Evolutionary conservation across 2,329 filamentous ascomycete species (phyloP), one percentile per base, ranked within the genome.

Genomic region (Aschersonia sp.): DNA sequence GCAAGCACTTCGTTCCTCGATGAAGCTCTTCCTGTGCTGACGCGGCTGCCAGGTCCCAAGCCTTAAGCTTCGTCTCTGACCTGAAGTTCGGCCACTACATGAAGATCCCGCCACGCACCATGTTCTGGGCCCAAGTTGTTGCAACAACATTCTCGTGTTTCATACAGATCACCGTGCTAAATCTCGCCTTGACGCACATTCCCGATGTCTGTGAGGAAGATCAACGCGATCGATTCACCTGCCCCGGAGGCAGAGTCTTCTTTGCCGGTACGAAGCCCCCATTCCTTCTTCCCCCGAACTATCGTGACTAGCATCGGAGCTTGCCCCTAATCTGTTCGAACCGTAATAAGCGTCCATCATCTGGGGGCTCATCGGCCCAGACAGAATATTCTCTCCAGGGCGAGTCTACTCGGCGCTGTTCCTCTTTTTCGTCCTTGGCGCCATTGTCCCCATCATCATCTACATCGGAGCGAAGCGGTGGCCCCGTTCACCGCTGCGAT

Each of bases 61-160:
- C 78, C 0, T 69, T 84, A 40, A 74, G 70, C 54, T 85, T 85
- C 57, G 70, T 78, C 9, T 69, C 75, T 5, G 82, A 85, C 56
- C 68, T 85, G 52, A 85, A 85, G 57, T 78, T 84, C 43, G 82
- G 78, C 4, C 82, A 85, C 58, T 86, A 86, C 66, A 85, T 86
- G 80, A 80, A 80, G 61, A 77, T 79, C 7, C 80, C 81, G 0
- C 80, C 79, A 10, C 70, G 78, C 20, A 80, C 77, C 12, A 81
- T 83, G 67, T 85, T 85, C 63, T 70, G 75, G 63, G 71, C 73
- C 4, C 81, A 85, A 59, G 72, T 84, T 4, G 73, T 81, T 2
- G 80, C 81, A 5, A 82, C 80, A 0, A 75, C 82, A 0, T 72
- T 82, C 56, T 80, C 78, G 0, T 82, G 77, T 61, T 73, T 84